Evolutionary conservation across 129 eudicot genomes (phyloP).

Genomic region (Flaveria ramosissima): DNA sequence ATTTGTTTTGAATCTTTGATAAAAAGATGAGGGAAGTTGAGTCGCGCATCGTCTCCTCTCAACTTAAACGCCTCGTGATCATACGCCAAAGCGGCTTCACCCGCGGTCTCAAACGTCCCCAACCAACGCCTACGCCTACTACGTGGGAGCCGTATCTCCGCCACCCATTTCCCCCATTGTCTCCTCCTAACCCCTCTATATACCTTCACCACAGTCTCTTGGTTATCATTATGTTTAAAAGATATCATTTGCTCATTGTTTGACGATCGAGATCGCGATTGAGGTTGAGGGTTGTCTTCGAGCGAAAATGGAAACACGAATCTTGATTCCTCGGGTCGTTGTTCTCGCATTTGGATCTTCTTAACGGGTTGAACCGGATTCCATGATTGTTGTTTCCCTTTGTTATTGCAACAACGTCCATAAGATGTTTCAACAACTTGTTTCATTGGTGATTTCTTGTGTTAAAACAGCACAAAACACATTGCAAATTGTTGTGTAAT

Average conservation of each 20-base stretch:
- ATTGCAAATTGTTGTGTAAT: too few relatives aligned
- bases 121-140: constrained; percentile 52
- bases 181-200: constrained; percentile 53
- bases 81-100: constrained; percentile 51
- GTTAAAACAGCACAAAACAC: not conserved
- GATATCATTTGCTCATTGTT: constrained; percentile 43
- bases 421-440: constrained; percentile 23
- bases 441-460: constrained; percentile 10
- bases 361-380: constrained; percentile 15
- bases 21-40: constrained; percentile 48
- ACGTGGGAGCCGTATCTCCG: constrained; percentile 49
- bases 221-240: constrained; percentile 17
- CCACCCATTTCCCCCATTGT: constrained; percentile 61
- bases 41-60: constrained; percentile 40
- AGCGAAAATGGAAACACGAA: constrained; percentile 49
- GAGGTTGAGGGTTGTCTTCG: constrained; percentile 17
- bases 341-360: constrained; percentile 21
- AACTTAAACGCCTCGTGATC: constrained; percentile 51
- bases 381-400: not conserved
- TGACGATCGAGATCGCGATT: constrained; percentile 6
- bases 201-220: constrained; percentile 17
- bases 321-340: constrained; percentile 23
- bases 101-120: constrained; percentile 43
- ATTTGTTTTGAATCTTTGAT: constrained; percentile 19
- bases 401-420: not conserved